These are phyloP conservation scores for Kitagawia praeruptora DNA, from an alignment of 129 eudicot species.

Conservation along the genomic window DNA sequence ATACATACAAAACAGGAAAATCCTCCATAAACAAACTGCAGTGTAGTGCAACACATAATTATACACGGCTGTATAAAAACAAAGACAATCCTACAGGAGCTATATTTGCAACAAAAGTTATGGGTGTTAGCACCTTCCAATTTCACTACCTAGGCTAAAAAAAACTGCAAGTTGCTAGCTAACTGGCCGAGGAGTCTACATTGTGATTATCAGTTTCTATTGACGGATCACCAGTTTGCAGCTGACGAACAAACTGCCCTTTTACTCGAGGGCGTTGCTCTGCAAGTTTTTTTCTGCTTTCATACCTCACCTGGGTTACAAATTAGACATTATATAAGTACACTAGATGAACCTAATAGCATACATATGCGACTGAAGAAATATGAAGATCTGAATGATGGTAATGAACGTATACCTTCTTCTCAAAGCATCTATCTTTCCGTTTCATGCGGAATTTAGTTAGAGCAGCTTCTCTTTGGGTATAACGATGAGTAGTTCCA, in stretches of 20 bases:
- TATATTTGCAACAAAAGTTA: background rate
- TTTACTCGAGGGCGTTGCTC: slow-evolving; percentile 92
- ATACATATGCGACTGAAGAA: background rate
- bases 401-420: slow-evolving; percentile 44
- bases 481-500: slow-evolving; percentile 35
- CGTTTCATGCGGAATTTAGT: slow-evolving; percentile 74
- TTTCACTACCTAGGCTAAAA: background rate
- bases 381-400: background rate
- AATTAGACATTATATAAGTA: slow-evolving; percentile 2
- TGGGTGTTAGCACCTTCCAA: slow-evolving; percentile 7
- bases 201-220: slow-evolving; percentile 32
- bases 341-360: background rate
- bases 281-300: slow-evolving; percentile 91
- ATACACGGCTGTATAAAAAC: slow-evolving; percentile 11
- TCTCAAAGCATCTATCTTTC: slow-evolving; percentile 89
- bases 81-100: background rate
- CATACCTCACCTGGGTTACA: slow-evolving; percentile 64
- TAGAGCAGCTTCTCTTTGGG: slow-evolving; percentile 69
- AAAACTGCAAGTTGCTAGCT: background rate
- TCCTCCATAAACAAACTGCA: background rate
- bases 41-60: background rate
- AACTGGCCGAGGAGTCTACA: slow-evolving; percentile 19
- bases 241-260: slow-evolving; percentile 95
- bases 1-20: background rate
- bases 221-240: slow-evolving; percentile 38